Percentiles rank a stretch among this genome's conserved stretches.
Conservation (phyloP, 495 filamentous ascomycete genomes). For the Neurospora discreta region DNA sequence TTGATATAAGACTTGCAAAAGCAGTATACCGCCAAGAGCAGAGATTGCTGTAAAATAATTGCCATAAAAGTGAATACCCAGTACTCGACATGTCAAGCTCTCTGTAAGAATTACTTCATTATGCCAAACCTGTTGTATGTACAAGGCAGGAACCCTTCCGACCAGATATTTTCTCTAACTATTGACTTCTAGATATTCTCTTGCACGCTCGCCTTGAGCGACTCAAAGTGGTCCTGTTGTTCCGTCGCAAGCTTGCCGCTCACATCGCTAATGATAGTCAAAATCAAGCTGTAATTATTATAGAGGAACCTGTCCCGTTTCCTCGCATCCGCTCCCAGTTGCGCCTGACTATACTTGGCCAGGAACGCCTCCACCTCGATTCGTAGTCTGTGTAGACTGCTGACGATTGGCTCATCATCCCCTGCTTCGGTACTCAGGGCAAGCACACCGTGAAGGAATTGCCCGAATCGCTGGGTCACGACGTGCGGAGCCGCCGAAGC, state of each 20-base stretch:
- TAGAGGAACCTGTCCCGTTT: conserved; percentile 80
- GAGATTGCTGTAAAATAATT: background rate
- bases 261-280: conserved; percentile 82
- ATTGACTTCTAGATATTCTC: conserved; percentile 21
- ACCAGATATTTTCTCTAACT: background rate
- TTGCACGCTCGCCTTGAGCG: conserved; percentile 39
- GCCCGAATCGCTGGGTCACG: conserved; percentile 84
- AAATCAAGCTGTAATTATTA: conserved; percentile 87
- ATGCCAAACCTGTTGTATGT: background rate
- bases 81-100: background rate
- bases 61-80: too few species aligned
- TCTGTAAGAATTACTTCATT: background rate
- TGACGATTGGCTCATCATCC: conserved; percentile 83
- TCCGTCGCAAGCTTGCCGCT: conserved; percentile 69
- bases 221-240: conserved; percentile 58
- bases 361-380: conserved; percentile 71
- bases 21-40: background rate
- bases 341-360: conserved; percentile 48
- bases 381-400: conserved; percentile 63
- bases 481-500: conserved; percentile 83
- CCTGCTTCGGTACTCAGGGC: conserved; percentile 73
- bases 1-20: background rate
- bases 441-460: conserved; percentile 76
- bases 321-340: conserved; percentile 54
- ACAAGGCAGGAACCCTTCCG: background rate